Conservation (phyloP, 148 eudicot species). For the Chenopodium formosanum region DNA sequence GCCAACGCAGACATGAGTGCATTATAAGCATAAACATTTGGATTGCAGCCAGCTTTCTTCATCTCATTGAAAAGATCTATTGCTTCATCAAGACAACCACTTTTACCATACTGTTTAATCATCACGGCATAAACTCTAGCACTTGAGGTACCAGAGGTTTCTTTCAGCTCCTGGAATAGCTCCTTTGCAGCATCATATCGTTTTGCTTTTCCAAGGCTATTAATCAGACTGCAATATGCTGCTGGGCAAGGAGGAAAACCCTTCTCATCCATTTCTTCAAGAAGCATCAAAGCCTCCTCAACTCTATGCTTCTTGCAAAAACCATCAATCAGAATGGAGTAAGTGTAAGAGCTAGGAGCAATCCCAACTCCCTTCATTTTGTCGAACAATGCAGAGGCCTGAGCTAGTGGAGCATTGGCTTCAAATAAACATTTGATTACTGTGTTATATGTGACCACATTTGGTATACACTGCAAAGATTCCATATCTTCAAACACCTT, state of each 20-base stretch:
- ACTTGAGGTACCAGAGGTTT: constrained; percentile 82
- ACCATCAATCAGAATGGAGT: constrained; percentile 90
- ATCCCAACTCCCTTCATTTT: constrained; percentile 74
- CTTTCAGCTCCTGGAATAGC: constrained; percentile 85
- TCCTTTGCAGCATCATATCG: constrained; percentile 93
- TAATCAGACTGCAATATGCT: constrained; percentile 93
- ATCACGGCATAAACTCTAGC: constrained; percentile 92
- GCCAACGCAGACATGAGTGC: constrained; percentile 96
- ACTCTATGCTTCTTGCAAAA: constrained; percentile 82
- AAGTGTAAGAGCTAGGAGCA: constrained; percentile 74
- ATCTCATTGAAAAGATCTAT: constrained; percentile 79
- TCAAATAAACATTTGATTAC: constrained; percentile 71
- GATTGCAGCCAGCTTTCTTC: constrained; percentile 67
- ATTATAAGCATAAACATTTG: constrained; percentile 80
- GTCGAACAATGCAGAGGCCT: constrained; percentile 55
- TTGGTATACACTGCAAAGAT: constrained; percentile 60
- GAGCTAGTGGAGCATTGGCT: constrained; percentile 58
- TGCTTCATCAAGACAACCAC: constrained; percentile 69
- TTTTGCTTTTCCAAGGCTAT: constrained; percentile 78
- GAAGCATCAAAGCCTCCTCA: constrained; percentile 78
- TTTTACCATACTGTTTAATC: constrained; percentile 91
- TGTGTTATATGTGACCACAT: constrained; percentile 91
- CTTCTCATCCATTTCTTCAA: constrained; percentile 98
- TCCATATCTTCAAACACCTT: constrained; percentile 78
- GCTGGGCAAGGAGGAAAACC: constrained; percentile 95